Evolutionary conservation across 176 grass and related monocot species (phyloP).

Genomic region (Bolboschoenus planiculmis): DNA sequence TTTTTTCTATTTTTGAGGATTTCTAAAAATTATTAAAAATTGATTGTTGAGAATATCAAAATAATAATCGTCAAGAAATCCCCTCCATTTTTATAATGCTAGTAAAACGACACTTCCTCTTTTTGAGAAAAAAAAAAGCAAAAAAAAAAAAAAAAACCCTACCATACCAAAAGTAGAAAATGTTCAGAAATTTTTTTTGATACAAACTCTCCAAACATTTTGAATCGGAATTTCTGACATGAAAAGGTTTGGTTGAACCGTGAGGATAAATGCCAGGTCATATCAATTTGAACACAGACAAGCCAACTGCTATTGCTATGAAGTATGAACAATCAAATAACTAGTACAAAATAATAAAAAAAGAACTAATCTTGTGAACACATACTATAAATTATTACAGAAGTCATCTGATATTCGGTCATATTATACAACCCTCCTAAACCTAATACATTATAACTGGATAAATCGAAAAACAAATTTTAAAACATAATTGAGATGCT

Average conservation of each 20-base stretch:
- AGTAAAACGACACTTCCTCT: too few relatives aligned
- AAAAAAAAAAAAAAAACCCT: too few relatives aligned
- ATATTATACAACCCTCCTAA: not conserved
- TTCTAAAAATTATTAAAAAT: too few relatives aligned
- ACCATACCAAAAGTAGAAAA: too few relatives aligned
- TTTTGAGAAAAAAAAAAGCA: too few relatives aligned
- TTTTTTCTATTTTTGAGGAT: too few relatives aligned
- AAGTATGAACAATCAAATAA: not conserved
- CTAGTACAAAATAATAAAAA: not conserved
- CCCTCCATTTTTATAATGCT: too few relatives aligned
- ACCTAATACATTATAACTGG: not conserved
- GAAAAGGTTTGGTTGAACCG: not conserved
- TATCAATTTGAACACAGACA: not conserved
- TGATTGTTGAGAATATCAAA: too few relatives aligned
- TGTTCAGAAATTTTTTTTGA: not conserved
- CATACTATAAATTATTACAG: not conserved
- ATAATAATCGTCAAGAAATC: too few relatives aligned
- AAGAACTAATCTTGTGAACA: not conserved
- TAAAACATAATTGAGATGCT: constrained; percentile 2
- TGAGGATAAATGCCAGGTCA: not conserved
- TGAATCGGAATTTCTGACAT: not conserved
- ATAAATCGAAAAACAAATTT: not conserved
- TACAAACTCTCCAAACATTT: not conserved
- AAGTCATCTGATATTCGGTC: not conserved
- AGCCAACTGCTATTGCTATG: not conserved